Evolutionary conservation across 768 basidiomycete species (phyloP), one percentile per base, ranked within the genome.

Genomic region (Suillus variegatus): DNA sequence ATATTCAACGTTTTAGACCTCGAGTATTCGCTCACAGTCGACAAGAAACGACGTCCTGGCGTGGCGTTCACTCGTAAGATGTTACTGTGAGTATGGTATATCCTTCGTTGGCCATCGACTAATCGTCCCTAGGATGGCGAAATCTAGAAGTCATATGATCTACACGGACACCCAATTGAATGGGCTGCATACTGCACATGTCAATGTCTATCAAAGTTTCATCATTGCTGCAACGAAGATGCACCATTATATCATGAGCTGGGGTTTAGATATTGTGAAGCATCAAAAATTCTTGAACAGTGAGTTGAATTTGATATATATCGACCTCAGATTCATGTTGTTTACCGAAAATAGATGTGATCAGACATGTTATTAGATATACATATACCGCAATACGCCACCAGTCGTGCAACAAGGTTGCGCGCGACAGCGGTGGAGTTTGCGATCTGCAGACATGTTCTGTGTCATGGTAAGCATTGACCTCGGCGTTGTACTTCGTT

Each of bases 151-250:
- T 68, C 94, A 96, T 69, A 82, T 89, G 47, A 89, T 97, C 66
- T 97, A 88, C 78, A 88, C 83, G 60, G 96, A 98, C 73, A 83
- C 84, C 6, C 72, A 74, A 16, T 81, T 97, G 66, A 97, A 96
- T 74, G 77, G 85, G 9, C 68, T 76, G 20, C 71, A 82, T 49
- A 83, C 82, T 2, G 86, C 94, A 12, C 86, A 92, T 75, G 74
- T 87, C 62, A 99, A 98, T 76, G 82, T 97, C 14, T 97, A 94
- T 75, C 92, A 94, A 73, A 92, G 89, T 71, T 91, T 95, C 72
- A 76, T 93, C 38, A 75, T 97, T 51, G 83, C 88, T 3, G 93
- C 92, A 0, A 89, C 95, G 82, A 97, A 93, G 78, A 91, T 94
- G 84, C 88, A 93, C 65, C 83, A 85, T 61, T 97, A 98, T 73